phyloP scores from a whole-genome alignment of 1,139 yeast species.

The Maudiozyma humilis region DNA sequence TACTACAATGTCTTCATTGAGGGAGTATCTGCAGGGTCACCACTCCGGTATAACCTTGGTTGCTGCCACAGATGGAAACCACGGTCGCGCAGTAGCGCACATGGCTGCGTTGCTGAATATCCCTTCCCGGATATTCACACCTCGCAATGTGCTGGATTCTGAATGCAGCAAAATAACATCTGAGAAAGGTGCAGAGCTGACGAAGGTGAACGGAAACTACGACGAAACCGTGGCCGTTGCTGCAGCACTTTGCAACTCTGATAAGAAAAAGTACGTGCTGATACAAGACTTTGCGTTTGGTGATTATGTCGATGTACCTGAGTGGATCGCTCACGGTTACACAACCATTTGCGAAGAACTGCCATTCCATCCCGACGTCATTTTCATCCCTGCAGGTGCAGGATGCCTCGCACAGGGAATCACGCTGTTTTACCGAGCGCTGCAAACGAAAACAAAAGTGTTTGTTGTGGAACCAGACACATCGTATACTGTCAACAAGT shows the following conservation, averaged over 20 bases:
- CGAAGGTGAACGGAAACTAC: neutral
- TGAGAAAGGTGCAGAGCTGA: neutral
- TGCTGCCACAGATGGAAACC: slow-evolving; percentile 2
- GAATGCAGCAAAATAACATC: slow-evolving; percentile 1
- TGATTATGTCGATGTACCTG: neutral
- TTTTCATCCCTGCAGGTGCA: slow-evolving; percentile 2
- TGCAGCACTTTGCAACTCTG: neutral
- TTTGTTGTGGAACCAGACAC: slow-evolving; percentile 2
- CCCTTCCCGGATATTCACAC: neutral
- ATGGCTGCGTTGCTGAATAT: neutral
- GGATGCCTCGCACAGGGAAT: slow-evolving; percentile 1
- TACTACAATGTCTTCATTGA: neutral
- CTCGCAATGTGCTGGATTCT: neutral
- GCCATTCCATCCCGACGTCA: slow-evolving; percentile 1
- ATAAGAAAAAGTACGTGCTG: neutral
- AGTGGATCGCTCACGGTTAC: slow-evolving; percentile 1
- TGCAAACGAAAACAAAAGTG: neutral
- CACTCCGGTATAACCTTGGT: neutral
- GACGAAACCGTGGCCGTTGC: neutral
- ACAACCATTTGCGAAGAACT: slow-evolving; percentile 1
- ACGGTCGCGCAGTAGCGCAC: slow-evolving; percentile 1
- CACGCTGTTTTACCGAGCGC: neutral
- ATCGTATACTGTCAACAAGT: neutral
- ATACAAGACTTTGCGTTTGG: slow-evolving; percentile 3
- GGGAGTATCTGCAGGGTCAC: neutral